Conservation (phyloP, 805 yeast genomes). For the Cyberlindnera lachancei region DNA sequence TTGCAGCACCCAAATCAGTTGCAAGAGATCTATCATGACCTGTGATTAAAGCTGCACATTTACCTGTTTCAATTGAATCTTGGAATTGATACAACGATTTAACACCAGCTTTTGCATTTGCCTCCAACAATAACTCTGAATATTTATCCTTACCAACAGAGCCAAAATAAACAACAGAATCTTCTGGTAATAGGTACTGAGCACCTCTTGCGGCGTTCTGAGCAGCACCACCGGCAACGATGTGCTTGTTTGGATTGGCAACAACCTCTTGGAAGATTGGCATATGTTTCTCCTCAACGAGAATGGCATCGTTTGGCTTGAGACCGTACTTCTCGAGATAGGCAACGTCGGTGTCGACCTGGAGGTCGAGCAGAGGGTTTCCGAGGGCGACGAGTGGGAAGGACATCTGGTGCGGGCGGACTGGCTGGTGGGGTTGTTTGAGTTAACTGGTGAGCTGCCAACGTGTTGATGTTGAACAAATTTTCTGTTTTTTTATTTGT, state of each 20-base stretch:
- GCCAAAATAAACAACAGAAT: constrained; percentile 89
- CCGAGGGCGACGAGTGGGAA: constrained; percentile 79
- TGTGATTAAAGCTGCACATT: constrained; percentile 92
- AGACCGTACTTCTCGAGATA: constrained; percentile 75
- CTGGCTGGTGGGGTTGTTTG: too few species aligned
- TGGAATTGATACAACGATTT: constrained; percentile 79
- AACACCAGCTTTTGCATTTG: constrained; percentile 86
- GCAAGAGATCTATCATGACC: constrained; percentile 87
- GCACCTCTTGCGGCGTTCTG: constrained; percentile 99
- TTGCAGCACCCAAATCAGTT: constrained; percentile 97
- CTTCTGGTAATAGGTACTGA: constrained; percentile 75
- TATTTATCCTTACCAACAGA: constrained; percentile 91
- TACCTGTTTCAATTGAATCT: constrained; percentile 78
- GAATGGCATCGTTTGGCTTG: constrained; percentile 90
- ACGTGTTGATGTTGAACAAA: not conserved
- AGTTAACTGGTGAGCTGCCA: not conserved
- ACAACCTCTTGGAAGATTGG: constrained; percentile 80
- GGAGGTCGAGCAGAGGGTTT: constrained; percentile 86
- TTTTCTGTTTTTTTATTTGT: too few species aligned
- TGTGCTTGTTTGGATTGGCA: constrained; percentile 47
- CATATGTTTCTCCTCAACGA: constrained; percentile 73
- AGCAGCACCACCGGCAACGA: constrained; percentile 98
- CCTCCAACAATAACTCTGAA: constrained; percentile 71
- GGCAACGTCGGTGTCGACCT: constrained; percentile 60
- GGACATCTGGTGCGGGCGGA: constrained; percentile 34